phyloP scores from a whole-genome alignment of 352 stramenopile genomes.

The Phytophthora tubulina region DNA sequence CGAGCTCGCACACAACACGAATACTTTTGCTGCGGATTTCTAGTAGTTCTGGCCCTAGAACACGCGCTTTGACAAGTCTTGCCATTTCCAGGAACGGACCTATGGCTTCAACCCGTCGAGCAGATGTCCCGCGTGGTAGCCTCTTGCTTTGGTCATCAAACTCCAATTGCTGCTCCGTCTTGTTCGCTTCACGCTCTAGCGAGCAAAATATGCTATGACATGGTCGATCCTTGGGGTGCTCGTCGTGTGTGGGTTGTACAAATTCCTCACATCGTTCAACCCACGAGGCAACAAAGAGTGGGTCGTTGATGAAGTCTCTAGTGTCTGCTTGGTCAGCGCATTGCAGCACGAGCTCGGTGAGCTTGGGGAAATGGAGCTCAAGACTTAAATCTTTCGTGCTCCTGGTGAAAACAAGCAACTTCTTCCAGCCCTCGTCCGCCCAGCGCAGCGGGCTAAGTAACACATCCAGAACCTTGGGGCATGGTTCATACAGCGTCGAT shows the following conservation, averaged over 20 bases:
- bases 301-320: slow-evolving; percentile 31
- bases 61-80: slow-evolving; percentile 39
- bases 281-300: slow-evolving; percentile 37
- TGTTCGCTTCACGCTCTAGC: slow-evolving; percentile 55
- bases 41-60: slow-evolving; percentile 54
- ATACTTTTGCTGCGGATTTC: slow-evolving; percentile 51
- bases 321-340: background rate
- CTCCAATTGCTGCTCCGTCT: slow-evolving; percentile 64
- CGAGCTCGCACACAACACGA: slow-evolving; percentile 56
- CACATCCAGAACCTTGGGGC: slow-evolving; percentile 30
- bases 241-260: slow-evolving; percentile 43
- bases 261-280: slow-evolving; percentile 47
- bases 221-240: slow-evolving; percentile 54
- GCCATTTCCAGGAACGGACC: slow-evolving; percentile 36
- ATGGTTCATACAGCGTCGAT: slow-evolving; percentile 42
- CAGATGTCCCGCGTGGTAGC: slow-evolving; percentile 50
- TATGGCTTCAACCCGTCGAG: slow-evolving; percentile 28
- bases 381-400: slow-evolving; percentile 52
- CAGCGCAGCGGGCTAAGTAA: slow-evolving; percentile 51
- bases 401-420: slow-evolving; percentile 43
- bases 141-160: slow-evolving; percentile 63
- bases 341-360: slow-evolving; percentile 35
- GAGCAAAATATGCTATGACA: slow-evolving; percentile 74
- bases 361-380: slow-evolving; percentile 44
- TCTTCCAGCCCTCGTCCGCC: slow-evolving; percentile 45